Evolutionary conservation across 2,329 filamentous ascomycete species (phyloP).

Genomic region (Daldinia sp.): DNA sequence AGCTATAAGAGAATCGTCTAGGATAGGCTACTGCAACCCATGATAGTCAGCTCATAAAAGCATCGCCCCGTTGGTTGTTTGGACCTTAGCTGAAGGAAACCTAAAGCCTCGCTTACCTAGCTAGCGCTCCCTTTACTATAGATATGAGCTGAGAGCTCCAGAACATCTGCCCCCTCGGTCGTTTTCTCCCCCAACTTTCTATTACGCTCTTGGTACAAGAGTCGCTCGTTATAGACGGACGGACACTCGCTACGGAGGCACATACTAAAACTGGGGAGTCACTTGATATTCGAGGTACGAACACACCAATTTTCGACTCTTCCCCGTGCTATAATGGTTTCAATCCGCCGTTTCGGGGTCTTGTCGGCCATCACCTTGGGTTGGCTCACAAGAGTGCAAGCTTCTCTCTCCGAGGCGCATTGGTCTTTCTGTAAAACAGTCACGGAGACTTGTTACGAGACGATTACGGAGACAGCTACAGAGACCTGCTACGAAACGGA

Average conservation of each 20-base stretch:
- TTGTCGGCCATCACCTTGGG: constrained; percentile 43
- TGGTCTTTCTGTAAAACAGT: constrained; percentile 38
- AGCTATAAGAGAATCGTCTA: constrained; percentile 28
- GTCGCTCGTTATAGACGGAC: constrained; percentile 37
- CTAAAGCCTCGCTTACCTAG: constrained; percentile 25
- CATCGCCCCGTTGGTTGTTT: constrained; percentile 23
- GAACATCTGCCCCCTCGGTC: constrained; percentile 19
- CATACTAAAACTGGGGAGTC: constrained; percentile 17
- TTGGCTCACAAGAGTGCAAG: constrained; percentile 37
- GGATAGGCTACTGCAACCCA: constrained; percentile 21
- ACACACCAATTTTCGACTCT: constrained; percentile 3
- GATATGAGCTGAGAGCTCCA: constrained; percentile 33
- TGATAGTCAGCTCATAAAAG: constrained; percentile 23
- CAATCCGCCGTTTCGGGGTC: constrained; percentile 37
- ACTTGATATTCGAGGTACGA: background rate
- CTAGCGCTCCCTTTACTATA: constrained; percentile 24
- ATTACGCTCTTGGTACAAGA: constrained; percentile 26
- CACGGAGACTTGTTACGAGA: constrained; percentile 39
- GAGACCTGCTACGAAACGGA: constrained; percentile 21
- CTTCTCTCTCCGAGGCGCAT: constrained; percentile 23
- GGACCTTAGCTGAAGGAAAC: constrained; percentile 30
- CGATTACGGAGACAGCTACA: constrained; percentile 42
- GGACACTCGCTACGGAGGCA: constrained; percentile 37
- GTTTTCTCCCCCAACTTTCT: constrained; percentile 17
- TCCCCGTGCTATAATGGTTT: constrained; percentile 45